Conservation (phyloP, 805 yeast species). For the Schizosaccharomyces osmophilus region DNA sequence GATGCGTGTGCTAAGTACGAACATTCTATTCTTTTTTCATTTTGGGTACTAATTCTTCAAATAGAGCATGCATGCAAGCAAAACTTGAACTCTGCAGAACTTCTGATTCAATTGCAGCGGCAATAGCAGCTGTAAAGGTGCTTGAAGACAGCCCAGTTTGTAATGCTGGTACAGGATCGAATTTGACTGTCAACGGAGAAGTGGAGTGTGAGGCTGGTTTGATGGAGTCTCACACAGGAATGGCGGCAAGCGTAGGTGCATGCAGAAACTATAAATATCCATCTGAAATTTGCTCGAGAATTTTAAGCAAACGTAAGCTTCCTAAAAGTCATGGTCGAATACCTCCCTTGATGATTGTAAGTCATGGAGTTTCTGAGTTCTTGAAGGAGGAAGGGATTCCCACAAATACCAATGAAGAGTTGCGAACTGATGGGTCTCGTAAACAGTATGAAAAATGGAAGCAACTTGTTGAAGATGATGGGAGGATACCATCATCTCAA, state of each 20-base stretch:
- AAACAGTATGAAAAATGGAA: background rate
- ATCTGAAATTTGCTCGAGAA: background rate
- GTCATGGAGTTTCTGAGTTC: background rate
- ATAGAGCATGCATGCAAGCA: too few species aligned
- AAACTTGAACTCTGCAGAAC: too few species aligned
- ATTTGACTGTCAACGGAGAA: slow-evolving; percentile 13
- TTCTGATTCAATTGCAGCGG: background rate
- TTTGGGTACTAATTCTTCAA: too few species aligned
- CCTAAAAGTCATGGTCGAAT: background rate
- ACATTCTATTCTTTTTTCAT: too few species aligned
- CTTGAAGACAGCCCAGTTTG: slow-evolving; percentile 16
- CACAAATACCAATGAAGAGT: background rate
- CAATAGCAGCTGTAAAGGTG: background rate
- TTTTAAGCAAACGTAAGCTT: background rate
- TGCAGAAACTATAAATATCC: background rate
- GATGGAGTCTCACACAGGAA: slow-evolving; percentile 5
- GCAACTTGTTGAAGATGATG: background rate
- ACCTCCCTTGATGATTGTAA: background rate
- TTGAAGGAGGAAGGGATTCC: background rate
- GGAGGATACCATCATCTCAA: slow-evolving; percentile 5
- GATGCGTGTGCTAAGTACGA: background rate
- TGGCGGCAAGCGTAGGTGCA: background rate
- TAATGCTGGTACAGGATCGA: slow-evolving; percentile 20
- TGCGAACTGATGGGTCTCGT: background rate
- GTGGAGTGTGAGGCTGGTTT: slow-evolving; percentile 21